A percentile compares a stretch with the other conserved stretches of the same genome.
Conservation (phyloP, 2,329 filamentous ascomycete genomes). For the Neopestalotiopsis rosae region DNA sequence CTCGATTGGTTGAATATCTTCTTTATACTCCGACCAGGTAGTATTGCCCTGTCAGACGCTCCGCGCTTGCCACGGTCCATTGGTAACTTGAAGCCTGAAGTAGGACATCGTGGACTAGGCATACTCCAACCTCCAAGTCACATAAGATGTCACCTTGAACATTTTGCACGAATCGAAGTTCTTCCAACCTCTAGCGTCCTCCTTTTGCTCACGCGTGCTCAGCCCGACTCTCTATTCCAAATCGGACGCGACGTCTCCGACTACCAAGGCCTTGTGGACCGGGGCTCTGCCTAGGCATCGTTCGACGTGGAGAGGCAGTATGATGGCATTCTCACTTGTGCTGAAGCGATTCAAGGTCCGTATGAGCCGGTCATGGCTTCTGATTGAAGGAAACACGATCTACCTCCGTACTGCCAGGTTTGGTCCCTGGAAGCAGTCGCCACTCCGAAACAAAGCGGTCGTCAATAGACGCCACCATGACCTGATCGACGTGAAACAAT, state of each 20-base stretch:
- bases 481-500: neutral
- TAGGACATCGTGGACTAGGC: neutral
- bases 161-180: constrained; percentile 6
- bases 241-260: neutral
- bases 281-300: neutral
- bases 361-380: neutral
- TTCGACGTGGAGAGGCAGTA: neutral
- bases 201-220: neutral
- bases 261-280: neutral
- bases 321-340: neutral
- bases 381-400: constrained; percentile 11
- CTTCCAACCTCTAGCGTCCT: neutral
- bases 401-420: neutral
- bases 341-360: neutral
- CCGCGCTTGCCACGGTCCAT: neutral
- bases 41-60: neutral
- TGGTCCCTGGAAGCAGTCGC: neutral
- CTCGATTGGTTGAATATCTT: neutral
- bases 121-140: neutral
- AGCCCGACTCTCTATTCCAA: neutral
- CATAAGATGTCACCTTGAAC: constrained; percentile 4
- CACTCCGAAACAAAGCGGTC: neutral
- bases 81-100: neutral
- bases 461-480: neutral
- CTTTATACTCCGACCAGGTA: neutral